Evolutionary conservation across 2,329 filamentous ascomycete species (phyloP).

Genomic region (Domatiomyces globalis): DNA sequence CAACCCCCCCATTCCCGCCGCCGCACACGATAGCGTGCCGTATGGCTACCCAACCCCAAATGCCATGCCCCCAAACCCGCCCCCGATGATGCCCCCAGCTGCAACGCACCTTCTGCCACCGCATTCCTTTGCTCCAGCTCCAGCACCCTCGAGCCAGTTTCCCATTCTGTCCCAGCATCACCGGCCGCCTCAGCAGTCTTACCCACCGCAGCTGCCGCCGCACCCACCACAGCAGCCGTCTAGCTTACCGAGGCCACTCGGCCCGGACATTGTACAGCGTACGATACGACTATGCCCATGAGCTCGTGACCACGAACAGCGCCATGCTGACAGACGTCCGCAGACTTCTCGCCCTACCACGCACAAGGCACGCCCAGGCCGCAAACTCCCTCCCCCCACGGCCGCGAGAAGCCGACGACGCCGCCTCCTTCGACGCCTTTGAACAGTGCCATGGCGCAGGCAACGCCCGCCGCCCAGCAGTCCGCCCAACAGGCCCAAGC

Average conservation of each 20-base stretch:
- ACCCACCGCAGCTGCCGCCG: constrained; percentile 15
- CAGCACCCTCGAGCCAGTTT: background rate
- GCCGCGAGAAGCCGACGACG: background rate
- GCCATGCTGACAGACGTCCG: background rate
- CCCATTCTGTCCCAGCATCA: constrained; percentile 1
- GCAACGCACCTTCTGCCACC: background rate
- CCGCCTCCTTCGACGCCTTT: background rate
- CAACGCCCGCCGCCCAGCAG: constrained; percentile 4
- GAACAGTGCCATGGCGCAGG: constrained; percentile 1
- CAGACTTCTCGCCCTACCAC: too few relatives aligned
- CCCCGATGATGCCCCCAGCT: too few relatives aligned
- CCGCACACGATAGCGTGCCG: constrained; percentile 1
- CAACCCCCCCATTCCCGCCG: constrained; percentile 6
- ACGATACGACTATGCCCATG: background rate
- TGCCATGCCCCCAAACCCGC: too few relatives aligned
- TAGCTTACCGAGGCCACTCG: too few relatives aligned
- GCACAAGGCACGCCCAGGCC: too few relatives aligned
- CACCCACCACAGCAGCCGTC: constrained; percentile 7
- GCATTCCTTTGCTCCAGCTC: background rate
- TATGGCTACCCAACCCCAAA: constrained; percentile 1
- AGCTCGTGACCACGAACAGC: background rate
- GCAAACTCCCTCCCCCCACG: background rate
- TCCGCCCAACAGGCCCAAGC: constrained; percentile 9
- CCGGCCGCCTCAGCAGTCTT: constrained; percentile 1
- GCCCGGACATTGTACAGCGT: too few relatives aligned